phyloP scores from a whole-genome alignment of 345 rosid genomes.

The Eucalyptus curtisii region DNA sequence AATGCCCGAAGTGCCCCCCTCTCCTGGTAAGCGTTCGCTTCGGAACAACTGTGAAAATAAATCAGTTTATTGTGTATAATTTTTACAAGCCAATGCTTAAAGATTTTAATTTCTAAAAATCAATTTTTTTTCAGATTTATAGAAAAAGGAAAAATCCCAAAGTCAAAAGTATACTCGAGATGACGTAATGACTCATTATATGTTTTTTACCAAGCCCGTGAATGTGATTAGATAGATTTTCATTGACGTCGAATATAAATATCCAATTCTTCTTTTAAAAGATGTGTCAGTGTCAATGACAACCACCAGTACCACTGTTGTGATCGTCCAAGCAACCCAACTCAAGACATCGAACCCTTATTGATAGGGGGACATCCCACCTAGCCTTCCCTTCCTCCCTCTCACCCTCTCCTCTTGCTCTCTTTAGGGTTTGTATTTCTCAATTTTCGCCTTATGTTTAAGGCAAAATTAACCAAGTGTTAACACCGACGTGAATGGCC shows the following conservation, averaged over 20 bases:
- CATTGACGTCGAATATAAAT: not conserved
- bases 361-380: not conserved
- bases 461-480: not conserved
- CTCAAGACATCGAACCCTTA: not conserved
- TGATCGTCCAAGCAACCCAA: not conserved
- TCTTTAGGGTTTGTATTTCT: not conserved
- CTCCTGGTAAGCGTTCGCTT: not conserved
- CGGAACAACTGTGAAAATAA: not conserved
- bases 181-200: rapidly evolving
- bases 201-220: too few species aligned
- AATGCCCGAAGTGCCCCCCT: not conserved
- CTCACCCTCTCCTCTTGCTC: not conserved
- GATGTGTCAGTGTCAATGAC: not conserved
- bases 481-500: not conserved
- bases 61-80: not conserved
- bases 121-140: not conserved
- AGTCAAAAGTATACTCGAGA: rapidly evolving
- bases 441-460: not conserved
- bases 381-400: not conserved
- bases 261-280: not conserved
- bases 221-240: not conserved
- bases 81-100: not conserved
- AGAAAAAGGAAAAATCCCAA: not conserved
- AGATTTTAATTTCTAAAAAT: not conserved
- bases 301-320: not conserved